phyloP scores from a whole-genome alignment of 2,329 filamentous ascomycete species.

The Fusarium heterosporum region DNA sequence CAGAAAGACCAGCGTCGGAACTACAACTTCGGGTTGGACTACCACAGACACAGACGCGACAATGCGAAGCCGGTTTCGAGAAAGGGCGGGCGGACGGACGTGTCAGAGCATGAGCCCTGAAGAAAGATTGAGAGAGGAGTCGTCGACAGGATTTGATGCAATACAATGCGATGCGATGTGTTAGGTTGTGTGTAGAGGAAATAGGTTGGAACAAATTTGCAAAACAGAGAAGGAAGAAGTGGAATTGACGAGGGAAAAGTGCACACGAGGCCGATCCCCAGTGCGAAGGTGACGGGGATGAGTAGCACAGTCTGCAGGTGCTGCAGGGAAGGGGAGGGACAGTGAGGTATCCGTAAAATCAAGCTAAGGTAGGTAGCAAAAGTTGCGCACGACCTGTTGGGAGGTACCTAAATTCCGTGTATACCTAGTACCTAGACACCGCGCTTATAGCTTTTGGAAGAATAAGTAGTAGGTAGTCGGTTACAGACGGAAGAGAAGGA shows the following conservation, averaged over 20 bases:
- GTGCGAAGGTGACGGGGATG: constrained; percentile 19
- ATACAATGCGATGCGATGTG: constrained; percentile 10
- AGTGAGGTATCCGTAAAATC: neutral
- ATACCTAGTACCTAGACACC: neutral
- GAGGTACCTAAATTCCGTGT: neutral
- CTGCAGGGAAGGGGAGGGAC: constrained; percentile 23
- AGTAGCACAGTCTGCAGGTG: neutral
- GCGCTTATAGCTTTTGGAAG: too few relatives aligned
- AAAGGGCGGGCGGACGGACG: constrained; percentile 9
- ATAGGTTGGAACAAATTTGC: constrained; percentile 11
- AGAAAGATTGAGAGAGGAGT: constrained; percentile 6
- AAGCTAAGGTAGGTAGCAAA: neutral
- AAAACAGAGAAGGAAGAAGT: constrained; percentile 23
- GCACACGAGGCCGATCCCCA: constrained; percentile 34
- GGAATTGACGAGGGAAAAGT: constrained; percentile 37
- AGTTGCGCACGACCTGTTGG: neutral
- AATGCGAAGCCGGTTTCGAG: constrained; percentile 12
- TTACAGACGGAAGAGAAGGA: neutral
- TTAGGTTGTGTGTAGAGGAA: constrained; percentile 17
- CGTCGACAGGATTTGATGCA: constrained; percentile 1
- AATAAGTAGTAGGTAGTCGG: too few relatives aligned
- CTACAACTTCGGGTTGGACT: constrained; percentile 1
- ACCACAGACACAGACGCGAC: constrained; percentile 21
- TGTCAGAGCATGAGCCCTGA: constrained; percentile 38
- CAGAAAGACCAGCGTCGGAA: constrained; percentile 13